Evolutionary conservation across 495 filamentous ascomycete species (phyloP), one percentile per base, ranked within the genome.

Genomic region (Podospora pseudopauciseta): DNA sequence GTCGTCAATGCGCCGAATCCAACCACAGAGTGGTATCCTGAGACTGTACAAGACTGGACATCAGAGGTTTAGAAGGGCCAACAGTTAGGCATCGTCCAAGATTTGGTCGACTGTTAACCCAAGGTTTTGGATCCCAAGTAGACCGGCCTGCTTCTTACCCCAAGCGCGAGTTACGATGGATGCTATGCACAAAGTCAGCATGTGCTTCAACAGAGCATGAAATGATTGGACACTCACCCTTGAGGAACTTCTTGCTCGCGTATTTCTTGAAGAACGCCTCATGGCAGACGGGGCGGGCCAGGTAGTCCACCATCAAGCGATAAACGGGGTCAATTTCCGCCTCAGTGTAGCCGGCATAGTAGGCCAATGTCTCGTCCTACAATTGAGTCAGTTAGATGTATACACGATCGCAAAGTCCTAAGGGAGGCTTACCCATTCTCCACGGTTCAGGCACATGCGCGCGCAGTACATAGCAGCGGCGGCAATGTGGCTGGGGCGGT

Each of bases 261-360:
- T 99, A 99, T 78, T 99, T 99, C 85, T 94, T 95, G 85, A 96
- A 98, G 86, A 99, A 98, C 19, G 96, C 95, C 78, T 97, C 93
- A 72, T 98, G 95, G 54, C 86, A 85, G 58, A 97, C 92, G 34
- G 96, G 95, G 9, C 89, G 86, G 66, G 88, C 89, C 44, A 98
- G 88, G 75, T 98, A 98, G 75, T 98, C 93, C 66, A 99, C 86
- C 94, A 99, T 97, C 61, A 97, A 82, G 71, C 88, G 86, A 79
- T 96, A 92, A 61, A 97, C 93, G 5, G 96, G 94, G 73, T 92
- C 86, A 68, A 99, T 93, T 76, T 98, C 91, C 32, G 92, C 88
- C 78, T 98, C 94, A 7, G 87, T 88, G 74, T 98, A 99, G 60
- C 96, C 96, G 64, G 95, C 89, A 76, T 97, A 99, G 78, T 96